These are phyloP conservation scores for Thelephora terrestris DNA, from an alignment of 1,284 basidiomycete genomes.

Conservation along the genomic window DNA sequence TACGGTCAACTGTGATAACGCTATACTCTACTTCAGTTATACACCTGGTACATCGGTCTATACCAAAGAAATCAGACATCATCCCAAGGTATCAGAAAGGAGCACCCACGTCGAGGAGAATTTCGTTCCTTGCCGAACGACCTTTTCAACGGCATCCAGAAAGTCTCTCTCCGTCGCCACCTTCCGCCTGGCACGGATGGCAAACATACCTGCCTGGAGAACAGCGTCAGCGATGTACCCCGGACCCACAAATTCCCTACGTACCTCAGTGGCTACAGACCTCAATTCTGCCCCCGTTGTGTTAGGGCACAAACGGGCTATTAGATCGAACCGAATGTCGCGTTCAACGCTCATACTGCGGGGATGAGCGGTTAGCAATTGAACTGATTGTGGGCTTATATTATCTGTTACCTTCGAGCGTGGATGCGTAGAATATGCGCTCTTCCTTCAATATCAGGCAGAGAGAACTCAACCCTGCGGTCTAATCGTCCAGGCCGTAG, in stretches of 20 bases:
- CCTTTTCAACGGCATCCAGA: slow-evolving; percentile 96
- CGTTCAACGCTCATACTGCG: slow-evolving; percentile 93
- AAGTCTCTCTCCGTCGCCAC: slow-evolving; percentile 98
- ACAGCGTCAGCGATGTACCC: slow-evolving; percentile 1
- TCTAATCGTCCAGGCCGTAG: slow-evolving; percentile 95
- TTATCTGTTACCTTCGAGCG: slow-evolving; percentile 67
- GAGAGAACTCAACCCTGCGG: slow-evolving; percentile 89
- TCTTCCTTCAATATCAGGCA: slow-evolving; percentile 94
- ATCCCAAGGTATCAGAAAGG: neutral
- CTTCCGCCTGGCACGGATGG: slow-evolving; percentile 93
- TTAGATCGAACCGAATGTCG: slow-evolving; percentile 96
- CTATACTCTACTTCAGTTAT: slow-evolving; percentile 17
- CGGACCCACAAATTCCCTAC: slow-evolving; percentile 12
- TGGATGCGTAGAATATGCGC: slow-evolving; percentile 97
- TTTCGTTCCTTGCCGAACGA: slow-evolving; percentile 95
- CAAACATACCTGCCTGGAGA: slow-evolving; percentile 92
- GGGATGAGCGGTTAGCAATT: slow-evolving; percentile 7
- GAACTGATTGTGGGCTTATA: neutral
- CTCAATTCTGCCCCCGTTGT: slow-evolving; percentile 96
- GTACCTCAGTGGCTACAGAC: slow-evolving; percentile 90
- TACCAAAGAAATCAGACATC: neutral
- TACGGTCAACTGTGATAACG: neutral
- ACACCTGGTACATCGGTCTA: slow-evolving; percentile 33
- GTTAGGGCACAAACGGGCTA: slow-evolving; percentile 95
- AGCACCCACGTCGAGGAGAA: slow-evolving; percentile 78